Percentiles rank a stretch among this genome's conserved stretches.
Conservation (phyloP, 2,329 filamentous ascomycete genomes). For the Neopestalotiopsis clavispora region DNA sequence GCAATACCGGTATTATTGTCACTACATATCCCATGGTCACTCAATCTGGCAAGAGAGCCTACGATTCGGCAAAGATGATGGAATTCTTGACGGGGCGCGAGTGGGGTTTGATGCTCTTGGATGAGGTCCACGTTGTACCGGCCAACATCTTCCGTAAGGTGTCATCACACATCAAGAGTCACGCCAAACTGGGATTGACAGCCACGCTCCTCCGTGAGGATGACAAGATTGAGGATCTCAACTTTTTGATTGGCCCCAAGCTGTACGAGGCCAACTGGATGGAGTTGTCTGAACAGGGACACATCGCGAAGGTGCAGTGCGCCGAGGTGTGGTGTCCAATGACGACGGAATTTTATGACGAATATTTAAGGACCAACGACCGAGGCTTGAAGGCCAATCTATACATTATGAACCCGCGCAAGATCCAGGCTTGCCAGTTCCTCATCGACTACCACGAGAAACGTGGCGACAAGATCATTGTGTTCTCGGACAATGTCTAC, state of each 20-base stretch:
- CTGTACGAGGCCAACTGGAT: conserved; percentile 99
- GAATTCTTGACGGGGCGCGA: conserved; percentile 86
- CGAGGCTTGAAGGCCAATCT: conserved; percentile 52
- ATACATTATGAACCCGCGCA: conserved; percentile 97
- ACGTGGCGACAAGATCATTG: conserved; percentile 95
- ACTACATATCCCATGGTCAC: conserved; percentile 99
- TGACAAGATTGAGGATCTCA: conserved; percentile 96
- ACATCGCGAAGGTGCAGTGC: conserved; percentile 96
- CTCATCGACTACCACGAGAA: conserved; percentile 98
- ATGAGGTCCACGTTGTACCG: conserved; percentile 97
- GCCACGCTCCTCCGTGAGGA: conserved; percentile 94
- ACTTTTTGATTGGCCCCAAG: conserved; percentile 97
- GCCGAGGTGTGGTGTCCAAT: conserved; percentile 99
- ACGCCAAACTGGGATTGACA: conserved; percentile 93
- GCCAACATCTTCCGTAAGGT: conserved; percentile 96
- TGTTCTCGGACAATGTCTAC: conserved; percentile 97
- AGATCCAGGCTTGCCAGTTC: conserved; percentile 97
- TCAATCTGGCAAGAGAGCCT: conserved; percentile 81
- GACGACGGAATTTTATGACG: conserved; percentile 97
- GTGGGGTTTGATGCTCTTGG: conserved; percentile 96
- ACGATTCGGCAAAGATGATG: conserved; percentile 98
- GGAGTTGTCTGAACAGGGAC: conserved; percentile 94
- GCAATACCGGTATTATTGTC: conserved; percentile 94
- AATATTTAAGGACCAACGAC: conserved; percentile 70
- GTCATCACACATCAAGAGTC: conserved; percentile 89